phyloP scores from a whole-genome alignment of 768 basidiomycete genomes.

The Tricholoma bakamatsutake region DNA sequence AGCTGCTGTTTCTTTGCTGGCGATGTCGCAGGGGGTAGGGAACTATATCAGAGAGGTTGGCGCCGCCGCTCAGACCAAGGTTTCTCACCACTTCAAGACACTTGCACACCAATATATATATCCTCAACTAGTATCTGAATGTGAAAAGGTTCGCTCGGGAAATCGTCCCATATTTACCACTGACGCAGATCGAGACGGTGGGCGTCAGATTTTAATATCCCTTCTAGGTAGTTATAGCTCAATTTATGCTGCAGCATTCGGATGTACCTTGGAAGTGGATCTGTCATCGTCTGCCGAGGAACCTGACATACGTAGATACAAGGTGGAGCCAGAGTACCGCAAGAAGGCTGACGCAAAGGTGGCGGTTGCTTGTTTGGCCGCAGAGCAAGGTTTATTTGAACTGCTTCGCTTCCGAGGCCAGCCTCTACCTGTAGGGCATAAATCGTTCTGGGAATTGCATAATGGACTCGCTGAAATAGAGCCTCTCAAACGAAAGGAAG shows the following conservation, averaged over 20 bases:
- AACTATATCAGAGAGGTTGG: constrained; percentile 45
- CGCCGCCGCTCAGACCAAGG: constrained; percentile 35
- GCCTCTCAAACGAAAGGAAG: constrained; percentile 30
- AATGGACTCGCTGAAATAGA: constrained; percentile 17
- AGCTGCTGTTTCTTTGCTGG: constrained; percentile 58
- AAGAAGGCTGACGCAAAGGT: constrained; percentile 57
- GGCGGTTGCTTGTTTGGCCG: constrained; percentile 48
- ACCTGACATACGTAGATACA: constrained; percentile 38
- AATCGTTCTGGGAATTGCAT: constrained; percentile 30
- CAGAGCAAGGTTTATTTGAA: constrained; percentile 51
- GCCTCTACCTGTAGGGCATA: constrained; percentile 35
- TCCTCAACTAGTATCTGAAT: constrained; percentile 40
- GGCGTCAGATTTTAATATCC: constrained; percentile 6
- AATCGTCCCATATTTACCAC: constrained; percentile 36
- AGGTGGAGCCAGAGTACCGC: constrained; percentile 43
- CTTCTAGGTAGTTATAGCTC: not conserved
- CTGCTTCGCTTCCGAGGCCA: constrained; percentile 50
- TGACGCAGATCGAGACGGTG: constrained; percentile 47
- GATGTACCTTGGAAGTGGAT: constrained; percentile 42
- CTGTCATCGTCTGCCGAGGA: constrained; percentile 26
- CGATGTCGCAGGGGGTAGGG: constrained; percentile 58
- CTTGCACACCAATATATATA: constrained; percentile 40
- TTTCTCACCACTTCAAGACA: constrained; percentile 40
- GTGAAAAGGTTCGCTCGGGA: constrained; percentile 33
- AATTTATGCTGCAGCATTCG: constrained; percentile 37